Conservation (phyloP, 176 grass and related monocot species). For the Poa annua region DNA sequence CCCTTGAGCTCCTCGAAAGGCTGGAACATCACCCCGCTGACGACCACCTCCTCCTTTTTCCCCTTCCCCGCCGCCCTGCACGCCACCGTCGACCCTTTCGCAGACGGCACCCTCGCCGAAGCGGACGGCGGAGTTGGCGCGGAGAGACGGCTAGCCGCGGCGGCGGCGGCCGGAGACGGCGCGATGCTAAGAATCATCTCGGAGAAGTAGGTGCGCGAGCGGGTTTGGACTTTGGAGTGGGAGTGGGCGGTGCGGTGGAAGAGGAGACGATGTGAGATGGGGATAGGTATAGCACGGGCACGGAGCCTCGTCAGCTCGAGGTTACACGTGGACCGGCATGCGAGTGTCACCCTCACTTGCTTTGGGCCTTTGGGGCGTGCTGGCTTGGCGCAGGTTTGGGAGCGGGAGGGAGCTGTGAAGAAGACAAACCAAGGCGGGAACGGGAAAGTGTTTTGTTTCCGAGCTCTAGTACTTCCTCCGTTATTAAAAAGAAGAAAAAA, state of each 20-base stretch:
- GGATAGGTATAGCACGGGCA: constrained; percentile 39
- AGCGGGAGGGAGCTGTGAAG: no score
- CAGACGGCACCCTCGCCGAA: constrained; percentile 7
- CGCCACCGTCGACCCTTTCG: not conserved
- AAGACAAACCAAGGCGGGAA: no score
- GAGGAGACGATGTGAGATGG: constrained; percentile 12
- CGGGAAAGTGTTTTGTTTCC: no score
- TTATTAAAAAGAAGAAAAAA: no score
- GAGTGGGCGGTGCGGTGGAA: not conserved
- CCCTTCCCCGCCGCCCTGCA: constrained; percentile 28
- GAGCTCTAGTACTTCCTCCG: no score
- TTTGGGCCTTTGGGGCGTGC: no score
- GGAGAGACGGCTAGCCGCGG: not conserved
- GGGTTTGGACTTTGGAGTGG: not conserved
- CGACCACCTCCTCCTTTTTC: constrained; percentile 41
- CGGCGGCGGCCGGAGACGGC: constrained; percentile 19
- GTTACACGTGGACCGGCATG: constrained; percentile 16
- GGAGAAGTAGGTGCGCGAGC: not conserved
- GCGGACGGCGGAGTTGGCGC: not conserved
- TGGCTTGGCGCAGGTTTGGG: no score
- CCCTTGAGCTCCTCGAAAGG: constrained; percentile 84
- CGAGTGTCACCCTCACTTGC: not conserved
- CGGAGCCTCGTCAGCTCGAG: not conserved
- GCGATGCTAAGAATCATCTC: constrained; percentile 46
- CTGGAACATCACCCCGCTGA: constrained; percentile 70